phyloP scores from a whole-genome alignment of 441 rosid genomes.

The Gossypium davidsonii region DNA sequence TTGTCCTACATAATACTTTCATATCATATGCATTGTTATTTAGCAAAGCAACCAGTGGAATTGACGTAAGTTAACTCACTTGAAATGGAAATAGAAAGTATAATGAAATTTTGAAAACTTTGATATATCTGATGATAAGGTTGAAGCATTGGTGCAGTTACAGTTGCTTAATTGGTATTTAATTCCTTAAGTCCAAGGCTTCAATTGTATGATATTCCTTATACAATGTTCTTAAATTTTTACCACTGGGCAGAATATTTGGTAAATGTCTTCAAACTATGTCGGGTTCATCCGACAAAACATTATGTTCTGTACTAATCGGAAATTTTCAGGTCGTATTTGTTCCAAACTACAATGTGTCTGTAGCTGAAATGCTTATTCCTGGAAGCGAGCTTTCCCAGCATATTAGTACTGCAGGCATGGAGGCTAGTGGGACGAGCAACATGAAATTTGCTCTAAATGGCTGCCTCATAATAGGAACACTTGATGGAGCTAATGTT shows the following conservation, averaged over 20 bases:
- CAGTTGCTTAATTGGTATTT: background rate
- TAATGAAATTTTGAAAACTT: background rate
- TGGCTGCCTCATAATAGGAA: conserved; percentile 93
- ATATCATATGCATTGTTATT: background rate
- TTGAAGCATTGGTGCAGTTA: too few relatives aligned
- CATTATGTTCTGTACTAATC: background rate
- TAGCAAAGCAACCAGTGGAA: background rate
- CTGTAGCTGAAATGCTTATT: conserved; percentile 85
- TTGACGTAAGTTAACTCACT: background rate
- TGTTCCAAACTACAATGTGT: conserved; percentile 91
- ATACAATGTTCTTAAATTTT: background rate
- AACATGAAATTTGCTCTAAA: conserved; percentile 93
- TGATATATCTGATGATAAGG: background rate
- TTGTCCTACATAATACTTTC: background rate
- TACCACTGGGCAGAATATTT: background rate
- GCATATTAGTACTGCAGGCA: conserved; percentile 96
- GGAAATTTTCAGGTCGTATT: conserved; percentile 64
- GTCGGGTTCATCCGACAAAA: background rate
- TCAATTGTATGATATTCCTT: background rate
- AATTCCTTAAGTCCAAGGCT: background rate
- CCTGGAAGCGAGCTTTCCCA: conserved; percentile 97
- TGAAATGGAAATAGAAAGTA: background rate
- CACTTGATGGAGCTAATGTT: conserved; percentile 93
- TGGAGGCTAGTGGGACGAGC: conserved; percentile 99
- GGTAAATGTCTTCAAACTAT: background rate